A percentile compares a stretch with the other conserved stretches of the same genome.
These are phyloP conservation scores for Phaeotremella skinneri DNA, from an alignment of 768 basidiomycete species.

Conservation along the genomic window DNA sequence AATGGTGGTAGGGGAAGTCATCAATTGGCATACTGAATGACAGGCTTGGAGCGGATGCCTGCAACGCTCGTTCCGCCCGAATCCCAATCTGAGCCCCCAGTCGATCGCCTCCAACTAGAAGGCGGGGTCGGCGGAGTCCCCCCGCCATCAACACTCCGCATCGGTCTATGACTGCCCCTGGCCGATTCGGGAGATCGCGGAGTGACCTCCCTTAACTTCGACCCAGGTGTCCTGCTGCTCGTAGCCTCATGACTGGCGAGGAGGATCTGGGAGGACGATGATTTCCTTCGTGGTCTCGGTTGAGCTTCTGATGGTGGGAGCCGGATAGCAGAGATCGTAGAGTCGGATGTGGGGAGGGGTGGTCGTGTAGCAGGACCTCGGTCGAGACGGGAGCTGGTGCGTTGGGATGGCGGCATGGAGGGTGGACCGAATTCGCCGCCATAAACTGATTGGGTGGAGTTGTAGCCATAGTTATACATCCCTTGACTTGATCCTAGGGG, in stretches of 20 bases:
- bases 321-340: background rate
- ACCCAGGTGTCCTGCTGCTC: background rate
- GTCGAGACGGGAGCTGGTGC: no score
- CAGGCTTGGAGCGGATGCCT: background rate
- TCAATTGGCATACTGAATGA: constrained; percentile 1
- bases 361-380: no score
- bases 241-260: no score
- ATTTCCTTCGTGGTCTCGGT: no score
- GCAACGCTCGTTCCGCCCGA: background rate
- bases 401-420: constrained; percentile 10
- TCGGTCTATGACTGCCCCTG: background rate
- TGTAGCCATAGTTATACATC: constrained; percentile 30
- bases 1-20: no score
- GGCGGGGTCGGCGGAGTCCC: background rate
- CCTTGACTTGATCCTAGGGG: constrained; percentile 1
- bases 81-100: background rate
- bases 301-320: no score
- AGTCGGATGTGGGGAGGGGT: no score
- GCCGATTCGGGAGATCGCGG: background rate
- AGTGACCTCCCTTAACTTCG: background rate
- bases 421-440: constrained; percentile 43
- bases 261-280: no score
- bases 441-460: constrained; percentile 30
- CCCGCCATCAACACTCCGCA: background rate
- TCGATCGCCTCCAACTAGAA: background rate